A percentile compares a stretch with the other conserved stretches of the same genome.
Conservation (phyloP, 441 rosid genomes). For the Sinapis alba region DNA sequence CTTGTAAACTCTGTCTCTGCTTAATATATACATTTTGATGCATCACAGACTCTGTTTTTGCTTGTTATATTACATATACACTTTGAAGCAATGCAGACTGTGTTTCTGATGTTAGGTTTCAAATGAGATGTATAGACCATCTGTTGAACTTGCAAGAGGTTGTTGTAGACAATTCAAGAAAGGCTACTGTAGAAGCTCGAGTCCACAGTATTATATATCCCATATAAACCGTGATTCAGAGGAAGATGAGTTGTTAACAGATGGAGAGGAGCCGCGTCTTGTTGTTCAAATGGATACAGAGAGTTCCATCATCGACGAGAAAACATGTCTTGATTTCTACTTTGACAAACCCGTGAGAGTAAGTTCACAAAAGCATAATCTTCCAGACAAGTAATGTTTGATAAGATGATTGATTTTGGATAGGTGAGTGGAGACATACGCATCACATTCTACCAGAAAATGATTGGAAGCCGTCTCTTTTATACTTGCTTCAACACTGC, state of each 20-base stretch:
- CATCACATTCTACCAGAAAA: conserved; percentile 80
- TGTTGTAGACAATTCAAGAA: conserved; percentile 66
- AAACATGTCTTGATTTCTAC: conserved; percentile 74
- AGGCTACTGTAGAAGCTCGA: conserved; percentile 54
- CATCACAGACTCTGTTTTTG: background rate
- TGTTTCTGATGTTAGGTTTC: conserved; percentile 49
- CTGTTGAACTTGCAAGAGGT: conserved; percentile 63
- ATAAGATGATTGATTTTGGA: conserved; percentile 2
- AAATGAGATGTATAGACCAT: conserved; percentile 65
- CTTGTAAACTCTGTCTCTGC: background rate
- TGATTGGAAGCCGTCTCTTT: conserved; percentile 84
- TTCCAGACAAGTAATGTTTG: background rate
- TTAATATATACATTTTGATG: too few relatives aligned
- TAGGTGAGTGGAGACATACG: conserved; percentile 80
- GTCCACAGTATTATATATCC: conserved; percentile 71
- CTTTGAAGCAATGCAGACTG: background rate
- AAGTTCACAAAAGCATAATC: conserved; percentile 30
- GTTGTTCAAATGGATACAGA: conserved; percentile 95
- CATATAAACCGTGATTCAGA: conserved; percentile 46
- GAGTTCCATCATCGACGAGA: conserved; percentile 68
- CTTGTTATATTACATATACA: background rate
- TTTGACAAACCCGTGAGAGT: conserved; percentile 72
- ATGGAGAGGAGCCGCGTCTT: conserved; percentile 50
- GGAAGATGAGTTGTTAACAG: conserved; percentile 34
- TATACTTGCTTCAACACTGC: conserved; percentile 91